A percentile compares a stretch with the other conserved stretches of the same genome.
Evolutionary conservation across 169 alveolate species (phyloP).

Genomic region (Cryptosporidium viatorum): DNA sequence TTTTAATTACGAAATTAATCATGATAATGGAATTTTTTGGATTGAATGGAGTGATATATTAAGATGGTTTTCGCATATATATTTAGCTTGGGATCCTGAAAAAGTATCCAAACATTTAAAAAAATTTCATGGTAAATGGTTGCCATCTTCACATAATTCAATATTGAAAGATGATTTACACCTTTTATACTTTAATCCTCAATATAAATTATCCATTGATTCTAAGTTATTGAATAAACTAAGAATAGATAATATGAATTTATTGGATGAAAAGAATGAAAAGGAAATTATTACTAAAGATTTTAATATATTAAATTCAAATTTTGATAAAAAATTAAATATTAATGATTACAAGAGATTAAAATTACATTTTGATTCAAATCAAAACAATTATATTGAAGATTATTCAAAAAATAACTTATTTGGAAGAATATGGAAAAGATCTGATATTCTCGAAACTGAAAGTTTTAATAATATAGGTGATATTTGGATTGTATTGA

Average conservation of each 20-base stretch:
- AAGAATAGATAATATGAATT: not conserved
- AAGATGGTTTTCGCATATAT: conserved; percentile 89
- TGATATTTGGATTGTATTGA: conserved; percentile 57
- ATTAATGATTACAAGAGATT: not conserved
- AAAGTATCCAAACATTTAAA: not conserved
- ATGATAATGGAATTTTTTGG: conserved; percentile 90
- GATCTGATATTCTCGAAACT: not conserved
- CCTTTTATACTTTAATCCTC: conserved; percentile 87
- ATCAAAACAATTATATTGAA: not conserved
- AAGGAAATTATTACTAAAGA: no score
- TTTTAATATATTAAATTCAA: not conserved
- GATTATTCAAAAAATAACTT: not conserved
- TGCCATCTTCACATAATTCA: conserved; percentile 78
- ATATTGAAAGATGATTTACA: conserved; percentile 86
- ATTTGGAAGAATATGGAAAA: conserved; percentile 10
- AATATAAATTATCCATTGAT: conserved; percentile 58
- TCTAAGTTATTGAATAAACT: conserved; percentile 3
- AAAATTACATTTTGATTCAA: not conserved
- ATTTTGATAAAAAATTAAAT: not conserved
- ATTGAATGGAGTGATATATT: conserved; percentile 89
- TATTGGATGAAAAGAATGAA: not conserved
- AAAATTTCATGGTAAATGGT: conserved; percentile 81
- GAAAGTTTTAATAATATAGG: conserved; percentile 7
- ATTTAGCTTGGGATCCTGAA: conserved; percentile 87
- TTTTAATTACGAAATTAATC: conserved; percentile 10